phyloP scores from a whole-genome alignment of 371 early-diverging fungal genomes.

The Smittium culicis region DNA sequence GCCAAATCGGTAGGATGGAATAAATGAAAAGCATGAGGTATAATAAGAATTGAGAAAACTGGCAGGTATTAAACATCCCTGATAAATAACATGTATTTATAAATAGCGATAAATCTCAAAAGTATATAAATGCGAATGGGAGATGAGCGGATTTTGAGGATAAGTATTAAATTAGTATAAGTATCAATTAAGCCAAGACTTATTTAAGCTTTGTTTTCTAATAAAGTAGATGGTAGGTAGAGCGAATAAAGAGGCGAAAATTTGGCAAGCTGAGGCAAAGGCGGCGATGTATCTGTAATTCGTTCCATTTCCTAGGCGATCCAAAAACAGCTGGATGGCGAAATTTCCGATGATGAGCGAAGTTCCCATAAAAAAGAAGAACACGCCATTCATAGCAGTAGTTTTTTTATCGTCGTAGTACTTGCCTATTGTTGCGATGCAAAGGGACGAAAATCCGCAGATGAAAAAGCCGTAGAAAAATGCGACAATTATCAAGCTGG shows the following conservation, averaged over 20 bases:
- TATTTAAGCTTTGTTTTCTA: background rate
- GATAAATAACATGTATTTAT: too few species aligned
- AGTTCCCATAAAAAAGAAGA: background rate
- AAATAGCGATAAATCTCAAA: too few species aligned
- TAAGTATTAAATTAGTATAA: too few species aligned
- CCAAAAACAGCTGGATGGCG: constrained; percentile 6
- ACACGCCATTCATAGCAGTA: constrained; percentile 8
- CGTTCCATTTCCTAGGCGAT: background rate
- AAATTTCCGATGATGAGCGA: constrained; percentile 8
- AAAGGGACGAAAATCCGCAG: constrained; percentile 5
- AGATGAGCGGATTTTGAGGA: too few species aligned
- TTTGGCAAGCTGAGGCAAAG: background rate
- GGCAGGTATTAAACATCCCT: too few species aligned
- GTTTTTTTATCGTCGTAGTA: constrained; percentile 3
- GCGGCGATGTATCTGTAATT: background rate
- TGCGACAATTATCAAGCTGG: constrained; percentile 13
- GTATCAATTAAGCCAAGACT: too few species aligned
- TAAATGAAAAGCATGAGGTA: too few species aligned
- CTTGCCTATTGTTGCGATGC: constrained; percentile 8
- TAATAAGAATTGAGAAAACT: too few species aligned
- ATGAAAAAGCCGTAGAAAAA: constrained; percentile 32
- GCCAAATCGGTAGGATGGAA: too few species aligned
- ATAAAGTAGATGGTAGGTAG: background rate
- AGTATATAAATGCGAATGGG: too few species aligned
- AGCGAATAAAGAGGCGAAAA: background rate